Base-by-base conservation (phyloP, 495 filamentous ascomycete species). In the Astrothelium macrocarpum region DNA sequence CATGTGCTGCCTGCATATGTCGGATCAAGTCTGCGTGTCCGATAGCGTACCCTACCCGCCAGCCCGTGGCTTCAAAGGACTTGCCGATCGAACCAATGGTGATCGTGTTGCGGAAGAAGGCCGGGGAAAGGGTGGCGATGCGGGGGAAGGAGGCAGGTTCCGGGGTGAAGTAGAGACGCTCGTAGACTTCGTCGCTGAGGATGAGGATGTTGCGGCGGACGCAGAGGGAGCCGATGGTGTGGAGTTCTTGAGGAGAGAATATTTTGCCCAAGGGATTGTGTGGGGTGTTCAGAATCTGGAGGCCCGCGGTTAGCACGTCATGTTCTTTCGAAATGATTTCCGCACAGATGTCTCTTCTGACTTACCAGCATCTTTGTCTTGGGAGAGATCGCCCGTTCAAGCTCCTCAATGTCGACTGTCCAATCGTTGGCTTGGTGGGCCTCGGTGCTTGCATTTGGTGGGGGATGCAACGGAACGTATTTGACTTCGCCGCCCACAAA, bases 131-230 rank as follows among this genome's bases (percentile, higher is more conserved):
- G 5, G 67, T 62, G 9, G 66, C 61, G 12, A 69, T 65, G 3
- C 66, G 59, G 7, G 61, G 20, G 31, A 64, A 56, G 0, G 60
- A 4, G 23, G 25, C 11, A 10, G 49, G 5, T 39, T 0, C 20
- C 7, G 49, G 49, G 2, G 49, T 59, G 42, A 65, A 70, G 59
- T 36, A 29, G 25, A 68, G 36, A 11, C 59, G 62, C 11, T 69
- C 63, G 49, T 70, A 69, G 63, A 70, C 67, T 53, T 68, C 66
- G 39, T 69, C 67, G 34, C 39, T 34, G 12, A 69, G 26, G 61
- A 69, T 60, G 18, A 69, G 43, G 28, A 69, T 12, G 7, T 23
- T 25, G 20, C 65, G 32, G 23, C 53, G 32, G 12, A 69, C 53
- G 32, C 65, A 68, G 28, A 67, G 23, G 18, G 64, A 31, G 23